Evolutionary conservation across 2,329 filamentous ascomycete genomes (phyloP).

Genomic region (Cladosporium sphaerospermum): DNA sequence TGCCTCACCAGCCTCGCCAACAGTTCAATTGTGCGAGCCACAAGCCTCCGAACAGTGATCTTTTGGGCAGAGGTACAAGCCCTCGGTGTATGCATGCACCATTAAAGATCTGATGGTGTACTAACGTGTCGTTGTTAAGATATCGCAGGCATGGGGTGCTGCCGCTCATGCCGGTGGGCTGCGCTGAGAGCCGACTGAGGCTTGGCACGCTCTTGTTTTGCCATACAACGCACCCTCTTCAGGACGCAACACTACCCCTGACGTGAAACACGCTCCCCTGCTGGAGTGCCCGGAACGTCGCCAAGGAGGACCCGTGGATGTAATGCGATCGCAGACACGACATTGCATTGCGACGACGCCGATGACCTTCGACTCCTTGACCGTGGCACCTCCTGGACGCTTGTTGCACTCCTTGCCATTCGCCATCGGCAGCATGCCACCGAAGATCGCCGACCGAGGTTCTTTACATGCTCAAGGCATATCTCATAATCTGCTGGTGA

Average conservation of each 20-base stretch:
- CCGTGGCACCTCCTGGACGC: no score
- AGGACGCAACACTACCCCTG: neutral
- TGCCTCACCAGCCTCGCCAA: neutral
- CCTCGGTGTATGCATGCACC: constrained; percentile 1
- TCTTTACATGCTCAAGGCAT: no score
- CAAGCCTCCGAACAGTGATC: neutral
- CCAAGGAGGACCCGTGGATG: no score
- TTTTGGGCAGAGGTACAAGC: neutral
- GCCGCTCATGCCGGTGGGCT: neutral
- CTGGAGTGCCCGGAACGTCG: neutral
- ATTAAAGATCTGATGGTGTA: neutral
- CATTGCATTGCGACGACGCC: no score
- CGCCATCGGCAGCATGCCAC: no score
- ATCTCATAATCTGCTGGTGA: no score
- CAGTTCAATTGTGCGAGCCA: neutral
- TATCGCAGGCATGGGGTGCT: constrained; percentile 1
- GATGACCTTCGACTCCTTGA: no score
- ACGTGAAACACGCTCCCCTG: neutral
- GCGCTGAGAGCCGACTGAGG: neutral
- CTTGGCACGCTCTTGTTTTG: neutral
- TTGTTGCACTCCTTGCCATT: no score
- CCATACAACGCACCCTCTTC: neutral
- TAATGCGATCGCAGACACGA: no score
- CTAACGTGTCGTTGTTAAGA: constrained; percentile 2
- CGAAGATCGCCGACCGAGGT: no score